These are phyloP conservation scores for Phytopythium mirpurense DNA, from an alignment of 352 stramenopile genomes.

Conservation along the genomic window DNA sequence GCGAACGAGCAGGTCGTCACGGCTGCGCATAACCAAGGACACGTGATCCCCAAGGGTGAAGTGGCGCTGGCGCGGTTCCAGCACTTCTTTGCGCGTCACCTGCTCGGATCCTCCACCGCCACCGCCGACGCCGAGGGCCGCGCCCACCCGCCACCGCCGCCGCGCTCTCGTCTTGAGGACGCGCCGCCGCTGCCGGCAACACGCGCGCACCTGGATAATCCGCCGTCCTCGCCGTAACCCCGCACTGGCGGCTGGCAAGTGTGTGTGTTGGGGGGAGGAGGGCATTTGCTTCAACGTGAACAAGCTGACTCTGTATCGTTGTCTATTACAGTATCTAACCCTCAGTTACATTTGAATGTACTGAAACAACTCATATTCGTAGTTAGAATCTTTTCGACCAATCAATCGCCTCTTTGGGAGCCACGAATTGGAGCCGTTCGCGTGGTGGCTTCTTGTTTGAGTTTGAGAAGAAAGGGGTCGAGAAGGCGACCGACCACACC, in stretches of 20 bases:
- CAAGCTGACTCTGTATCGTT: too few species aligned
- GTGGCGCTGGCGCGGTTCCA: conserved; percentile 43
- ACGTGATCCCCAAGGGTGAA: conserved; percentile 77
- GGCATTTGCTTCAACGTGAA: background rate
- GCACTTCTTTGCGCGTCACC: conserved; percentile 34
- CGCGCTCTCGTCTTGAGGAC: conserved; percentile 2
- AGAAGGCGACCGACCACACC: background rate
- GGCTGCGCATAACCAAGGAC: conserved; percentile 63
- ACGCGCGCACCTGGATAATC: background rate
- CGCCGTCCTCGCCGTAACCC: background rate
- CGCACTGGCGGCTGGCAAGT: too few species aligned
- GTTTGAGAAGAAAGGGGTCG: conserved; percentile 5
- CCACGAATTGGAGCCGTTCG: too few species aligned
- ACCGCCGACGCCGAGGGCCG: background rate
- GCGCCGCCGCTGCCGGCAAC: conserved; percentile 6
- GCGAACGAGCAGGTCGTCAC: conserved; percentile 41
- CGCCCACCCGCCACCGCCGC: conserved; percentile 14
- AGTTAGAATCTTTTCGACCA: conserved; percentile 28
- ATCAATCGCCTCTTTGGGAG: conserved; percentile 11
- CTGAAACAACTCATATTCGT: background rate
- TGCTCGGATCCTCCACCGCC: conserved; percentile 13
- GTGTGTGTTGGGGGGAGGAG: too few species aligned
- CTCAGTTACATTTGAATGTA: too few species aligned
- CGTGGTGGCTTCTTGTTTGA: too few species aligned
- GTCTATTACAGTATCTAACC: too few species aligned